phyloP scores from a whole-genome alignment of 2,329 filamentous ascomycete species.

The Rhinocladiella mackenziei region DNA sequence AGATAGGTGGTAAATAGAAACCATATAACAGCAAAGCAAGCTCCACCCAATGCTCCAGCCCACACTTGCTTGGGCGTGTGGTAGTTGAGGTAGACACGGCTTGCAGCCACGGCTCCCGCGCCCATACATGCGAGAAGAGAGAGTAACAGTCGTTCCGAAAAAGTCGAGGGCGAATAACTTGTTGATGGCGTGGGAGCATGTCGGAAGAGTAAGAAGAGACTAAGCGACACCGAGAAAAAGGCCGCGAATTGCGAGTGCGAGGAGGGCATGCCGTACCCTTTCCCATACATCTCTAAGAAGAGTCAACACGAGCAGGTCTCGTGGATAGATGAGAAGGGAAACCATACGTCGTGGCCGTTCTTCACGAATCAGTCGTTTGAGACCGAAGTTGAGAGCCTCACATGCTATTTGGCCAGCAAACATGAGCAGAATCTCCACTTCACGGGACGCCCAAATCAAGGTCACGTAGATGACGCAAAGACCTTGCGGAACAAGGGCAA shows the following conservation, averaged over 20 bases:
- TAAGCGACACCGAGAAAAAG: slow-evolving; percentile 82
- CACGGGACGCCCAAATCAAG: slow-evolving; percentile 83
- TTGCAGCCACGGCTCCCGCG: slow-evolving; percentile 69
- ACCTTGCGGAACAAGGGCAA: slow-evolving; percentile 88
- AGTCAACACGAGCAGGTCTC: slow-evolving; percentile 1
- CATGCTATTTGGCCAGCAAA: slow-evolving; percentile 88
- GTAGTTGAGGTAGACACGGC: slow-evolving; percentile 86
- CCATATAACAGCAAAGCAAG: slow-evolving; percentile 70
- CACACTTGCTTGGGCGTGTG: slow-evolving; percentile 84
- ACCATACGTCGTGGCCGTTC: slow-evolving; percentile 73
- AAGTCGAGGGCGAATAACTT: slow-evolving; percentile 39
- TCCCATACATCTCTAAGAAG: slow-evolving; percentile 64
- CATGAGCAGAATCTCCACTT: slow-evolving; percentile 83
- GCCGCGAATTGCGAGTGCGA: slow-evolving; percentile 93
- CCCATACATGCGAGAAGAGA: slow-evolving; percentile 56
- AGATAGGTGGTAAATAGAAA: slow-evolving; percentile 67
- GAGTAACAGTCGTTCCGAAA: slow-evolving; percentile 56
- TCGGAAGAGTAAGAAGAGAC: slow-evolving; percentile 77
- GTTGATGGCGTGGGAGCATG: slow-evolving; percentile 48
- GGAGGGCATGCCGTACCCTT: slow-evolving; percentile 95
- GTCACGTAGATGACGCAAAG: slow-evolving; percentile 87
- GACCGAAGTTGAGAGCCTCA: slow-evolving; percentile 81
- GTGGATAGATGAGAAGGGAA: slow-evolving; percentile 1
- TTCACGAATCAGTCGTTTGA: slow-evolving; percentile 90
- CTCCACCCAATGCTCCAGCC: slow-evolving; percentile 70